Conservation (phyloP, 1,284 basidiomycete species). For the Kwoniella shivajii region DNA sequence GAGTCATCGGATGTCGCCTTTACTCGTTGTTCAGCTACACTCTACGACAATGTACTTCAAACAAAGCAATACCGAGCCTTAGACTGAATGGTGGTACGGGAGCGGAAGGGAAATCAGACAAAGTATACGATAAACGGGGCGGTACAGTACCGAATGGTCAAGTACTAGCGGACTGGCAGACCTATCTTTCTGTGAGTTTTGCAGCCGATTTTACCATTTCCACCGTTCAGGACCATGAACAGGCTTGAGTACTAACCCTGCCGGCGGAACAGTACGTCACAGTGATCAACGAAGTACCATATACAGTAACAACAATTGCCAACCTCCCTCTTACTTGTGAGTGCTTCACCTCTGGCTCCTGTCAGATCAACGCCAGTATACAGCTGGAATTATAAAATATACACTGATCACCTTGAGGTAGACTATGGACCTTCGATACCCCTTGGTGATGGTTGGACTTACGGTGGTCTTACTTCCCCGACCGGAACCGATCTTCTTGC, state of each 20-base stretch:
- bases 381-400: background rate
- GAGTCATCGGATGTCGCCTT: no score
- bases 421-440: slow-evolving; percentile 36
- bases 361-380: background rate
- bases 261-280: slow-evolving; percentile 20
- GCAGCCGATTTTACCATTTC: no score
- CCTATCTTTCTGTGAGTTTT: slow-evolving; percentile 16
- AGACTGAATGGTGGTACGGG: no score
- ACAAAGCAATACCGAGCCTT: no score
- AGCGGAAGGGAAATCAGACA: no score
- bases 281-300: slow-evolving; percentile 15
- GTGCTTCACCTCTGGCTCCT: slow-evolving; percentile 8
- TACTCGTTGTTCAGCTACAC: no score
- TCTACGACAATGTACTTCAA: no score
- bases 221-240: background rate
- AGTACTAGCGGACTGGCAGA: slow-evolving; percentile 23
- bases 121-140: no score
- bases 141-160: slow-evolving; percentile 18
- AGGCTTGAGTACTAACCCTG: background rate
- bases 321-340: slow-evolving; percentile 34
- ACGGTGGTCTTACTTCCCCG: slow-evolving; percentile 25
- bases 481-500: background rate
- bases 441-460: slow-evolving; percentile 26
- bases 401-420: no score
- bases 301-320: slow-evolving; percentile 30